Evolutionary conservation across 805 yeast species (phyloP), one percentile per base, ranked within the genome.

Genomic region (Metschnikowia arizonensis): DNA sequence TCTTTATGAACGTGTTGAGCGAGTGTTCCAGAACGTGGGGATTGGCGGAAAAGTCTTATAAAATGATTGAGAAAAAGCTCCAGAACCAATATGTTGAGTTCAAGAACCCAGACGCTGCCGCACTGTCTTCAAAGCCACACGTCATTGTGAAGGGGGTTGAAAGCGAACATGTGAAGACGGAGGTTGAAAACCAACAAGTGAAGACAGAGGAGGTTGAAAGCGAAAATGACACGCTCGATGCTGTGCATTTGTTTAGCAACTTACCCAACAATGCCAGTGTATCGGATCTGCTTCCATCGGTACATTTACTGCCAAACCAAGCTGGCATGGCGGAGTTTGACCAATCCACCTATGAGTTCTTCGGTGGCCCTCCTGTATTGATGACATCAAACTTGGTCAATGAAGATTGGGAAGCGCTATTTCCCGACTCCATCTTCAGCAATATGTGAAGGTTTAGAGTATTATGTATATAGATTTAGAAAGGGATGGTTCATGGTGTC

Each of bases 321-420:
- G 47, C 41, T 4, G 33, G 38, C 12, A 33, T 37, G n/a, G 33
- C 48, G 9, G 39, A 34, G n/a, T 31, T 47, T 25, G 53, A 51
- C 24, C 65, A 61, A 35, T 59, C 60, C 40, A 57, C 49, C 48
- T 55, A 65, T 24, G 76, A 65, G 40, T 71, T 69, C 50, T 69
- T 75, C 50, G 79, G 79, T 3, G 79, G 79, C 2, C 79, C 79
- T 0, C 79, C 79, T 5, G 69, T 75, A 14, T 67, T 74, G 44
- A 73, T 75, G 78, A 73, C 77, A 1, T 70, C 78, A 2, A 77
- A 72, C 45, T 62, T 72, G 55, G 66, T 69, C 47, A 64, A 68
- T 44, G 74, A 71, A 50, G 77, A 72, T 49, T 75, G 78, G 79
- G 78, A 72, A 46, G 63, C 74, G 0, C 62, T 75, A 45, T 74